Evolutionary conservation across 2,329 filamentous ascomycete species (phyloP), one percentile per base, ranked within the genome.

Genomic region (Xylariaceae sp.): DNA sequence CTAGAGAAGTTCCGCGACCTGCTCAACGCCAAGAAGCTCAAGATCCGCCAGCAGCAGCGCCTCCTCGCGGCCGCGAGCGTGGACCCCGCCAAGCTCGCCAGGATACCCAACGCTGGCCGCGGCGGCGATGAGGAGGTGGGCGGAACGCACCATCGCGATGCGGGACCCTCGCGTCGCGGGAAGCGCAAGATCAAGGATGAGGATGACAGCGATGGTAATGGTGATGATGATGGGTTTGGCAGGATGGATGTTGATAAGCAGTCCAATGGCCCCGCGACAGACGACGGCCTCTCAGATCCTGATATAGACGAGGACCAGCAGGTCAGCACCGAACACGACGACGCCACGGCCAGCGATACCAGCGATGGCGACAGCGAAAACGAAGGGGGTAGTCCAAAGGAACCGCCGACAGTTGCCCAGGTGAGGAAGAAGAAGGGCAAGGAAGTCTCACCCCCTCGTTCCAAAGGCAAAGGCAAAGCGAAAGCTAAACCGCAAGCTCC

Each of bases 21-120:
- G 2, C 65, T 89, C 1, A 89, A 89, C 51, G 77, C 83, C 58
- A 90, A 90, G 66, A 89, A 89, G 61, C 67, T 81, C 36, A 88
- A 85, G 62, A 88, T 89, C 34, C 67, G 85, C 30, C 76, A 88
- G 51, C 83, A 88, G 61, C 79, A 84, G 52, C 71, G 74, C 27
- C 61, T 84, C 14, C 61, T 88, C 16, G 59, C 65, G 3, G 50
- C 64, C 2, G 68, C 67, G 3, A 69, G 71, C 37, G 57, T 69
- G 24, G 64, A 68, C 19, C 53, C 59, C 11, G 53, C 56, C 31
- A 61, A 55, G 38, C 41, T 61, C n/a, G 55, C 57, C 46, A 58
- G 59, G 29, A 46, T 59, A 41, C n/a, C n/a, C n/a, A n/a, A n/a
- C n/a, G n/a, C n/a, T n/a, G n/a, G n/a, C n/a, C n/a, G n/a, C n/a